Percentiles rank a stretch among this genome's conserved stretches.
Evolutionary conservation across 257 asterid genomes (phyloP).

Genomic region (Nicotiana benthamiana): DNA sequence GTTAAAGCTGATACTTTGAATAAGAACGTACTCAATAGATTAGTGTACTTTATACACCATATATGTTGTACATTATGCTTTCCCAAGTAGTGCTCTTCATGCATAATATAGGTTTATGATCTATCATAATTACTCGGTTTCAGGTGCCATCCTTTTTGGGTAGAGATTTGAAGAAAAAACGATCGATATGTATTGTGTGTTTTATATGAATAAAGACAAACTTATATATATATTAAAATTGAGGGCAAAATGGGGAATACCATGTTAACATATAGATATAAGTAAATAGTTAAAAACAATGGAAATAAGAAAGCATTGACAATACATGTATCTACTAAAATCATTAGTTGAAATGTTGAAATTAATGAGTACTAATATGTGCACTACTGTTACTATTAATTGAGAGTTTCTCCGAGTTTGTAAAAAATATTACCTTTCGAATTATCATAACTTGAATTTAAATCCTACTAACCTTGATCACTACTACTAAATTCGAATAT

Average conservation of each 20-base stretch:
- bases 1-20: background rate
- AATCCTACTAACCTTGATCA: too few species aligned
- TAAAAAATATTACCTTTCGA: too few species aligned
- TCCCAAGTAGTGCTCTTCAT: background rate
- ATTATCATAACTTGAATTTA: too few species aligned
- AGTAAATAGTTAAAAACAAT: background rate
- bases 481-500: background rate
- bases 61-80: background rate
- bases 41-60: background rate
- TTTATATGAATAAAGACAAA: background rate
- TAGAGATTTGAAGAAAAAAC: background rate
- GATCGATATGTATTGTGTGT: background rate
- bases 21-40: background rate
- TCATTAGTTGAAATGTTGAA: slow-evolving; percentile 24
- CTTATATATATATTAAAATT: background rate
- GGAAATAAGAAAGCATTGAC: background rate
- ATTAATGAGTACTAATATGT: background rate
- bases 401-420: background rate
- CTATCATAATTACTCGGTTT: background rate
- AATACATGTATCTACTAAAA: slow-evolving; percentile 2
- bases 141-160: background rate
- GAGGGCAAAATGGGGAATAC: background rate
- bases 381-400: background rate
- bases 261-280: background rate
- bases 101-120: background rate